A percentile compares a stretch with the other conserved stretches of the same genome.
Evolutionary conservation across 306 rosid species (phyloP).

Genomic region (Rosa lucieae): DNA sequence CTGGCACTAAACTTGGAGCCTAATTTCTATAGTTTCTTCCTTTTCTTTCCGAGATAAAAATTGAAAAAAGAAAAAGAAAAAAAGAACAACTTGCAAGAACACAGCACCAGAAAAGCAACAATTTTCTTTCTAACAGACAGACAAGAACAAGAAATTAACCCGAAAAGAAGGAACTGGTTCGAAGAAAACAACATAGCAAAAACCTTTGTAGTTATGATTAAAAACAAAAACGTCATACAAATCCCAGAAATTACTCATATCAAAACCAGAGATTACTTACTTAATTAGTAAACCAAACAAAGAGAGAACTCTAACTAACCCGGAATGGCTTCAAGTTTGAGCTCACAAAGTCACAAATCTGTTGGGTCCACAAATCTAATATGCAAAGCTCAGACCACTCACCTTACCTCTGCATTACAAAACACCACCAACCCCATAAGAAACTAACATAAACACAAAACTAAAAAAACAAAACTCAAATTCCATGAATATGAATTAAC

Average conservation of each 20-base stretch:
- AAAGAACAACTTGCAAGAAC: background rate
- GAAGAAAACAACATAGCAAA: background rate
- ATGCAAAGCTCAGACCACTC: constrained; percentile 11
- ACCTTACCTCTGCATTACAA: constrained; percentile 34
- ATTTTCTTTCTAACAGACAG: background rate
- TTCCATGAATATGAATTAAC: background rate
- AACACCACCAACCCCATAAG: constrained; percentile 13
- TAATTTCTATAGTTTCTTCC: background rate
- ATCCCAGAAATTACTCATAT: constrained; percentile 13
- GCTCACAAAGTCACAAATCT: constrained; percentile 16
- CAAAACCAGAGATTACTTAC: constrained; percentile 7
- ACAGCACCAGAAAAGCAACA: background rate
- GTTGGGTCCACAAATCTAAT: constrained; percentile 20
- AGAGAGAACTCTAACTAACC: constrained; percentile 38
- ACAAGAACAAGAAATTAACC: background rate
- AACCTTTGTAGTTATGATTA: too few species aligned
- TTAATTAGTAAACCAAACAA: background rate
- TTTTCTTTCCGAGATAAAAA: constrained; percentile 1
- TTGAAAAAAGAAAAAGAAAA: background rate
- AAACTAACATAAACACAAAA: background rate
- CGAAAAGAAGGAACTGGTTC: background rate
- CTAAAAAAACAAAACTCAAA: background rate
- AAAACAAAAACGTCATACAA: background rate
- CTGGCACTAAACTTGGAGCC: background rate
- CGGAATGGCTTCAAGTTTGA: constrained; percentile 21